phyloP scores from a whole-genome alignment of 2,329 filamentous ascomycete species.

The Monilinia fructicola region DNA sequence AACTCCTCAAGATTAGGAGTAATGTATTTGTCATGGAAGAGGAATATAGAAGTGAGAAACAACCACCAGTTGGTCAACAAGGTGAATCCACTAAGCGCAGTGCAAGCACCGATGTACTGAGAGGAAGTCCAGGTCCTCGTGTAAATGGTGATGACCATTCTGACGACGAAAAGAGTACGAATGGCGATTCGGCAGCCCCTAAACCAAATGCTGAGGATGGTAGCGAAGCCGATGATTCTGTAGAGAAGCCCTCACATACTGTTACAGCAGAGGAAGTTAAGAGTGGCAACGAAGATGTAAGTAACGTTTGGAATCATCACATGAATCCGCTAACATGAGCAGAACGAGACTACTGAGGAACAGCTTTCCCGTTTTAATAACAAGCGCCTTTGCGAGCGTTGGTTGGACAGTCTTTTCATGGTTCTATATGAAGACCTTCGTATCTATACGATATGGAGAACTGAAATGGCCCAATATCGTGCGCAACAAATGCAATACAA shows the following conservation, averaged over 20 bases:
- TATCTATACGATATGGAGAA: slow-evolving; percentile 99
- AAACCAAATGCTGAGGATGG: slow-evolving; percentile 36
- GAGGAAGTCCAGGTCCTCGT: slow-evolving; percentile 63
- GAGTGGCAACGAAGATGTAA: slow-evolving; percentile 69
- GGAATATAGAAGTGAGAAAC: slow-evolving; percentile 89
- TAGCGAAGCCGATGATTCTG: slow-evolving; percentile 40
- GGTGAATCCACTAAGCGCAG: slow-evolving; percentile 57
- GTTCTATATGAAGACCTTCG: slow-evolving; percentile 96
- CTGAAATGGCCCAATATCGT: slow-evolving; percentile 93
- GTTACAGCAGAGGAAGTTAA: slow-evolving; percentile 76
- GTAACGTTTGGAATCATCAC: slow-evolving; percentile 38
- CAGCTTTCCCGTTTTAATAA: slow-evolving; percentile 91
- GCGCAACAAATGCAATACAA: slow-evolving; percentile 94
- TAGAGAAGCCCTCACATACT: slow-evolving; percentile 79
- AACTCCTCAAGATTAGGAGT: slow-evolving; percentile 88
- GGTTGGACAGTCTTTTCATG: slow-evolving; percentile 99
- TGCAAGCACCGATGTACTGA: slow-evolving; percentile 76
- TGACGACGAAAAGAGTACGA: slow-evolving; percentile 39
- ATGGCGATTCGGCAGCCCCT: slow-evolving; percentile 35
- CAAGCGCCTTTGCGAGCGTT: slow-evolving; percentile 94
- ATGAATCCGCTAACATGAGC: slow-evolving; percentile 29
- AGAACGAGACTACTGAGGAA: slow-evolving; percentile 65
- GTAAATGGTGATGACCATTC: slow-evolving; percentile 45
- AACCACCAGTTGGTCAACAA: slow-evolving; percentile 52
- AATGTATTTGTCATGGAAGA: slow-evolving; percentile 99